Base-by-base conservation (phyloP, 257 asterid genomes). In the Solanum virginianum region DNA sequence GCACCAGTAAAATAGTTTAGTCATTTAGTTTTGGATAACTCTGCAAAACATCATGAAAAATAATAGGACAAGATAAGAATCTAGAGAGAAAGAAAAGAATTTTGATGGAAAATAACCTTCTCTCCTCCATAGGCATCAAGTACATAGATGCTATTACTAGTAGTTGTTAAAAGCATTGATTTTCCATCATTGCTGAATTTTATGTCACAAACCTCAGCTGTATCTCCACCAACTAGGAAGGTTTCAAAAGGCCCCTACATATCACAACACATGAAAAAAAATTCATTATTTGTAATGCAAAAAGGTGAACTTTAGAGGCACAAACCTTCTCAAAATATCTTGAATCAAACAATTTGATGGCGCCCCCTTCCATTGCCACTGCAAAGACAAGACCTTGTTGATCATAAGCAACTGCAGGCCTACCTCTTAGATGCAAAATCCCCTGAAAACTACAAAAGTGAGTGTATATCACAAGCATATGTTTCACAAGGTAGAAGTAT, bases 281-380 rank as follows among this genome's bases (percentile, higher is more conserved):
- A 3, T 36, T 83, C 68, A 68, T 54, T 69, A 17, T 56, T 16
- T 53, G 63, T 53, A 68, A 10, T 14, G 79, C 54, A 82, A 68
- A 80, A 83, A 85, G 84, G 56, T 7, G 80, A 41, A 77, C 68
- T 16, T 72, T 63, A 84, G 77, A 72, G 86, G 56, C 54, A 74
- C 86, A 84, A 84, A 95, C 98, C 99, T 95, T 95, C 87, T 97
- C 98, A 83, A 89, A 95, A 29, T 97, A 93, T 92, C 98, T 91
- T 45, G 99, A 94, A 88, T 97, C 98, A 83, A 97, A 95, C 88
- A 97, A 88, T 90, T 95, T 94, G 86, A 97, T 88, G 63, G 97
- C 98, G 87, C 99, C 98, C 69, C 98, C 99, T 91, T 96, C 98
- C 97, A 96, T 96, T 84, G 99, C 94, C 85, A 95, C 98, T 10